Conservation (phyloP, 345 rosid species). For the Gossypium rotundifolium region DNA sequence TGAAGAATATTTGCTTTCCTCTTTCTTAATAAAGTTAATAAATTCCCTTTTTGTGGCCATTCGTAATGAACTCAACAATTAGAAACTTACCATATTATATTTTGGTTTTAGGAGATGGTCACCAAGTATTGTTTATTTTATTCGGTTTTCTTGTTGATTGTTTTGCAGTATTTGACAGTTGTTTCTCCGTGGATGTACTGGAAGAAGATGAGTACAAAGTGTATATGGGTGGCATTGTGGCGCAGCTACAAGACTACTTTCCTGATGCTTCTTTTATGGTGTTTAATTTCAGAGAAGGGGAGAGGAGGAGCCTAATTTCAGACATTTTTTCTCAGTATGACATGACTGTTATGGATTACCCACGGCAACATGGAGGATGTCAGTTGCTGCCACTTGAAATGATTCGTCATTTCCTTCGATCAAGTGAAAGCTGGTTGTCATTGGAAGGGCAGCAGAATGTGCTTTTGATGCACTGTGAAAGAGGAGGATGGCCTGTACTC, state of each 20-base stretch:
- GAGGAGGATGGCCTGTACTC: slow-evolving; percentile 97
- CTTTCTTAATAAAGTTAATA: not conserved
- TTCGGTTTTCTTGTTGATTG: not conserved
- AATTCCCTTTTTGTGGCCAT: not conserved
- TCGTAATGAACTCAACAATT: not conserved
- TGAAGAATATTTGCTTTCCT: not conserved
- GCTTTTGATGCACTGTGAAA: slow-evolving; percentile 90
- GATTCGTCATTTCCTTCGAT: slow-evolving; percentile 87
- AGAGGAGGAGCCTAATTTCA: slow-evolving; percentile 77
- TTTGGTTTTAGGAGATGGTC: not conserved
- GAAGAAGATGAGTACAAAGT: slow-evolving; percentile 90
- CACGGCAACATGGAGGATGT: slow-evolving; percentile 86
- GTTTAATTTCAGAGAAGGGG: slow-evolving; percentile 93
- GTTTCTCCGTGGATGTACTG: slow-evolving; percentile 91
- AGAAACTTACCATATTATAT: not conserved
- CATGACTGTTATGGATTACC: slow-evolving; percentile 99
- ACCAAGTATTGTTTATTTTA: not conserved
- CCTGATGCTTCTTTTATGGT: slow-evolving; percentile 99
- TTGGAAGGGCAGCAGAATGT: slow-evolving; percentile 94
- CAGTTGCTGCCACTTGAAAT: slow-evolving; percentile 84
- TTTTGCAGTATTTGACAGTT: slow-evolving; percentile 90
- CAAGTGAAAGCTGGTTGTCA: slow-evolving; percentile 93
- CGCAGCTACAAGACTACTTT: slow-evolving; percentile 87
- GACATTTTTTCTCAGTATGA: slow-evolving; percentile 81
- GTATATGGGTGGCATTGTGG: slow-evolving; percentile 90